These are phyloP conservation scores for Omphalotus olearius DNA, from an alignment of 1,284 basidiomycete genomes.

Conservation along the genomic window DNA sequence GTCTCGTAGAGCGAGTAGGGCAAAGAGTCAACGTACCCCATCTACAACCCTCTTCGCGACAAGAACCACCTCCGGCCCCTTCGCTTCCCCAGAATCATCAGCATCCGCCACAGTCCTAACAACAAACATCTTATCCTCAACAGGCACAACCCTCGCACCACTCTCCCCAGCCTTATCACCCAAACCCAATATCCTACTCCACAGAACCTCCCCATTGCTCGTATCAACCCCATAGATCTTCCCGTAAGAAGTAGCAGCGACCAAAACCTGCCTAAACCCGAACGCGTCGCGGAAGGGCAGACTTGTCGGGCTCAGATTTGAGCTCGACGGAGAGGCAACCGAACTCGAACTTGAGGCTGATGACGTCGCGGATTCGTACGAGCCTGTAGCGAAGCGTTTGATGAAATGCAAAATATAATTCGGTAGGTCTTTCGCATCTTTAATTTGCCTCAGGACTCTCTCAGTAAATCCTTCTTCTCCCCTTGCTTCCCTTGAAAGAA, in stretches of 20 bases:
- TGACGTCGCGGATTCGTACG: conserved; percentile 51
- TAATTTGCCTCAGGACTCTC: conserved; percentile 57
- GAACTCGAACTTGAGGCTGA: conserved; percentile 25
- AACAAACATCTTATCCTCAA: conserved; percentile 44
- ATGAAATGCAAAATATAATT: conserved; percentile 65
- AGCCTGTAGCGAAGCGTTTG: conserved; percentile 70
- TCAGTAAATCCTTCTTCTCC: conserved; percentile 51
- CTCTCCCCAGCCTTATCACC: conserved; percentile 59
- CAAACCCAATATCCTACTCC: conserved; percentile 68
- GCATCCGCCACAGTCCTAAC: conserved; percentile 45
- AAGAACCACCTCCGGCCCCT: conserved; percentile 53
- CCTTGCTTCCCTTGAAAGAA: conserved; percentile 31
- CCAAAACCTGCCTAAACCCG: conserved; percentile 84
- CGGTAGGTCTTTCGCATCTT: conserved; percentile 71
- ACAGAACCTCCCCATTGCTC: conserved; percentile 69
- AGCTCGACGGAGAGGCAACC: conserved; percentile 10
- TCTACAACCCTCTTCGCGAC: conserved; percentile 56
- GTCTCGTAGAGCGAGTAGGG: conserved; percentile 9
- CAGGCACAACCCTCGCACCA: conserved; percentile 42
- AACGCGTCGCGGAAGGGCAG: conserved; percentile 70
- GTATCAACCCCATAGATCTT: conserved; percentile 85
- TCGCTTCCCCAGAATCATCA: conserved; percentile 23
- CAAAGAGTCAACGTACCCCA: conserved; percentile 42
- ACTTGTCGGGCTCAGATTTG: conserved; percentile 23
- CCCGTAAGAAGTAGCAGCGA: conserved; percentile 69